Base-by-base conservation (phyloP, 345 rosid species). In the Theobroma cacao region DNA sequence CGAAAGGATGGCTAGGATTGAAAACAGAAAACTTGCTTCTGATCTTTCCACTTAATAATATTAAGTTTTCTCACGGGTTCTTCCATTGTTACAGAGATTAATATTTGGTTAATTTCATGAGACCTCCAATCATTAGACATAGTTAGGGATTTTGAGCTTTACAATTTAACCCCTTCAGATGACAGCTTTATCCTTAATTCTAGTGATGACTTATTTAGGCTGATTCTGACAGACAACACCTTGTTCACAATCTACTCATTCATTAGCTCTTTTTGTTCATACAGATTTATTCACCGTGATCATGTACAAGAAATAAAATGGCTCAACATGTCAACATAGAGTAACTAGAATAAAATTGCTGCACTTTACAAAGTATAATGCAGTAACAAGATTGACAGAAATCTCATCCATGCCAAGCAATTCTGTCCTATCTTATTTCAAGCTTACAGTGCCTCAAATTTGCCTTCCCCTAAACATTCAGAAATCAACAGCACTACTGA, bases 401-500 rank as follows among this genome's bases (percentile, higher is more conserved):
- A 53, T 14, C 50, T 31, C 15, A 34, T 56, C 31, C 63, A 72
- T 12, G 75, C 63, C 61, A 53, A 72, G 47, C 26, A 47, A 30
- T 30, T 50, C 58, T 4, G 40, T 50, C 59, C 56, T 30, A 50
- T 50, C 28, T 50, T 72, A 31, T 50, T 72, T 52, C 64, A 36
- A 33, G 76, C 50, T 24, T 69, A 43, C 17, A 14, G 14, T 55
- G 52, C 63, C 22, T 24, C 76, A 28, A 55, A 24, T 33, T 33
- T 56, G 76, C 52, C 76, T 38, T 36, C 7, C 13, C 30, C 65
- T 58, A 22, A 58, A 41, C 10, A 50, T 41, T 76, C 72, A 22
- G 47, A 48, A 64, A 45, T 6, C 61, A 41, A 22, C 50, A 45
- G 15, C 18, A 17, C 65, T 84, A 91, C 78, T 91, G 95, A 24